Conservation (phyloP, 176 grass and related monocot genomes). For the Urochloa ruziziensis region DNA sequence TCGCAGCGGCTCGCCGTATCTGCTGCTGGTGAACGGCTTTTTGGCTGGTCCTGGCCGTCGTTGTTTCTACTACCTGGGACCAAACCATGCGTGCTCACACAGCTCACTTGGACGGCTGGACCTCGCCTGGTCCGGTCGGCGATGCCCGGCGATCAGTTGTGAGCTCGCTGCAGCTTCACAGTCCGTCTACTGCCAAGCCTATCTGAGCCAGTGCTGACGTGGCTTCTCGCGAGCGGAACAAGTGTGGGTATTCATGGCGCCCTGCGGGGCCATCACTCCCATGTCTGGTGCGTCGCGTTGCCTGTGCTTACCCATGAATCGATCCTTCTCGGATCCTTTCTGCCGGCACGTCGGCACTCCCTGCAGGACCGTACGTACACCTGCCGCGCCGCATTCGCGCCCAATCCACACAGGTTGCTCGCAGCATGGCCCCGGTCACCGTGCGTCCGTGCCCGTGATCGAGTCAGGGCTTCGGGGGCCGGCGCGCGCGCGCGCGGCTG, state of each 20-base stretch:
- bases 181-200: neutral
- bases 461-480: neutral
- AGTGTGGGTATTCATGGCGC: conserved; percentile 13
- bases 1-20: neutral
- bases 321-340: neutral
- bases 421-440: no score
- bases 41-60: neutral
- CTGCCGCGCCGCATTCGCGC: no score
- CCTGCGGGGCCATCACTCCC: neutral
- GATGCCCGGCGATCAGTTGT: neutral
- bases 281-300: neutral
- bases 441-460: neutral
- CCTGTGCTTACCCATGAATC: neutral
- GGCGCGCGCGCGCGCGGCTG: neutral
- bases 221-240: neutral
- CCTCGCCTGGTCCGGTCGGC: neutral
- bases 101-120: neutral
- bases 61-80: conserved; percentile 23
- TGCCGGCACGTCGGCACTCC: neutral
- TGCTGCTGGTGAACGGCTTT: no score
- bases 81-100: neutral
- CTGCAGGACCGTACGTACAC: no score
- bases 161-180: neutral
- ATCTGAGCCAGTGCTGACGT: neutral
- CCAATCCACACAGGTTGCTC: no score